Conservation (phyloP, 768 basidiomycete species). For the Naematelia aurantialba region DNA sequence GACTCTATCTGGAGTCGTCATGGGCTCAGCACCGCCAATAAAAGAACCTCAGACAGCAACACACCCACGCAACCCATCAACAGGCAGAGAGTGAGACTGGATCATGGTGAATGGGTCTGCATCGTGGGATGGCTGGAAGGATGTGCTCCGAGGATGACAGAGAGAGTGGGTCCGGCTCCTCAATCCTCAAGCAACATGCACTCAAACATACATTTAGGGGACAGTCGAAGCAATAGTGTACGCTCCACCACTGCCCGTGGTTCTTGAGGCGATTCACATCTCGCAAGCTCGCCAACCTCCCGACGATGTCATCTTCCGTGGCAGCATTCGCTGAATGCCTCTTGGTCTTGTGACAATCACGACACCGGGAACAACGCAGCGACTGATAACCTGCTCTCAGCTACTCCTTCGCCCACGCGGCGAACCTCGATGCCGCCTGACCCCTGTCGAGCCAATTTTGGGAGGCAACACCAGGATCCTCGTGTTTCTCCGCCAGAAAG, state of each 20-base stretch:
- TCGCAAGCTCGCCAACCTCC: conserved; percentile 20
- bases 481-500: conserved; percentile 83
- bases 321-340: neutral
- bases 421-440: conserved; percentile 12
- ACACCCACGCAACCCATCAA: conserved; percentile 1
- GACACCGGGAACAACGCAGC: neutral
- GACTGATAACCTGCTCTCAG: neutral
- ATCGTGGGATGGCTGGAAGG: conserved; percentile 42
- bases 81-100: conserved; percentile 24
- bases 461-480: conserved; percentile 43
- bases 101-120: conserved; percentile 29
- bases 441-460: conserved; percentile 31
- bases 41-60: neutral
- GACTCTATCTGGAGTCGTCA: neutral
- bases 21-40: neutral
- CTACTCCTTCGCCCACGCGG: conserved; percentile 29
- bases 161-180: conserved; percentile 16
- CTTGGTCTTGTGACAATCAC: neutral
- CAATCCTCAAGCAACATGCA: neutral
- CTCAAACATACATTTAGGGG: neutral
- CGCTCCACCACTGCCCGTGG: conserved; percentile 19
- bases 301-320: conserved; percentile 19
- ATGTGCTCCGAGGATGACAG: conserved; percentile 9
- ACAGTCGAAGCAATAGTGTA: conserved; percentile 14
- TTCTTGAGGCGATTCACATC: conserved; percentile 39